A percentile compares a stretch with the other conserved stretches of the same genome.
Conservation (phyloP, 202 grass and related monocot genomes). For the Miscanthus sacchariflorus region DNA sequence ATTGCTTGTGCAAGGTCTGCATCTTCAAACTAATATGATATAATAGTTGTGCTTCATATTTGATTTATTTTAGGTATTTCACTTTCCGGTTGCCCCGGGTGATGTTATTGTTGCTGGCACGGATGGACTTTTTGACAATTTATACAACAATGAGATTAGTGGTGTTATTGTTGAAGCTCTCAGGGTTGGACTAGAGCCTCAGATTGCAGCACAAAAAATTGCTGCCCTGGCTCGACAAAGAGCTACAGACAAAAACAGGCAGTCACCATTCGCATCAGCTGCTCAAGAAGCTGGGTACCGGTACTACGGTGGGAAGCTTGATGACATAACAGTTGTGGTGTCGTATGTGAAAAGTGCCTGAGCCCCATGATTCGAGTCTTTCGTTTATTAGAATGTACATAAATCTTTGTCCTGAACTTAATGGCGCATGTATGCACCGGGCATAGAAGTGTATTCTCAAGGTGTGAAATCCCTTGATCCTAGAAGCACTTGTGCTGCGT, state of each 20-base stretch:
- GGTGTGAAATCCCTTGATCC: slow-evolving; percentile 19
- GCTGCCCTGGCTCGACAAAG: slow-evolving; percentile 79
- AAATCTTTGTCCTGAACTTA: slow-evolving; percentile 48
- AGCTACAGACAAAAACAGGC: slow-evolving; percentile 73
- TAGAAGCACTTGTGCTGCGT: slow-evolving; percentile 15
- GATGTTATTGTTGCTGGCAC: slow-evolving; percentile 83
- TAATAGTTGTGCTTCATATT: neutral
- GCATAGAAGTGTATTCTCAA: slow-evolving; percentile 20
- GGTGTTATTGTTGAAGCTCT: slow-evolving; percentile 71
- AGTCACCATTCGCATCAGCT: slow-evolving; percentile 76
- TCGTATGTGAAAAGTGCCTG: slow-evolving; percentile 56
- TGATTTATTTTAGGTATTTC: slow-evolving; percentile 60
- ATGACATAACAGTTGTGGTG: slow-evolving; percentile 85
- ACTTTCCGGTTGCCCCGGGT: slow-evolving; percentile 60
- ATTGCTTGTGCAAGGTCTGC: neutral
- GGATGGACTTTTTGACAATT: slow-evolving; percentile 84
- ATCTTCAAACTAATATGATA: neutral
- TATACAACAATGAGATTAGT: slow-evolving; percentile 78
- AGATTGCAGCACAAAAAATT: slow-evolving; percentile 80
- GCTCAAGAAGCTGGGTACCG: slow-evolving; percentile 91
- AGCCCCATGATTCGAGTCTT: slow-evolving; percentile 16
- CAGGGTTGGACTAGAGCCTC: slow-evolving; percentile 63
- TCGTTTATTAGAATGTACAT: slow-evolving; percentile 51
- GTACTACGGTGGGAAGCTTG: slow-evolving; percentile 83
- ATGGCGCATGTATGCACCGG: slow-evolving; percentile 29